phyloP scores from a whole-genome alignment of 805 yeast species.

The Naumovozyma dairenensis region DNA sequence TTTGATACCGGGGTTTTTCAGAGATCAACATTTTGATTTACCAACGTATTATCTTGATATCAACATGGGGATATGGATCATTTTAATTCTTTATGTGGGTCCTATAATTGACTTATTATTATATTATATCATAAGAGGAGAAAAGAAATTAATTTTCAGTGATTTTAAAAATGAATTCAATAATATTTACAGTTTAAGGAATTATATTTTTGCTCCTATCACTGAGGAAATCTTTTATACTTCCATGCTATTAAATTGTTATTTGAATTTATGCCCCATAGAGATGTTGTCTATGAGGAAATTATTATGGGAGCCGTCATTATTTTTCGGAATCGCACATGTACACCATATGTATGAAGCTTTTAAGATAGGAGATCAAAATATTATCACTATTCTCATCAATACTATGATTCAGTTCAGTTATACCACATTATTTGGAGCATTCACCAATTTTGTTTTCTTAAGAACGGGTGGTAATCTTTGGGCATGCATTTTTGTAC shows the following conservation, averaged over 20 bases:
- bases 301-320: slow-evolving; percentile 18
- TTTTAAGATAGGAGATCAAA: slow-evolving; percentile 11
- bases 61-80: slow-evolving; percentile 8
- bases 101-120: slow-evolving; percentile 17
- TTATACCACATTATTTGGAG: slow-evolving; percentile 28
- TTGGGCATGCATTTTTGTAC: slow-evolving; percentile 24
- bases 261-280: slow-evolving; percentile 7
- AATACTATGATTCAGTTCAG: slow-evolving; percentile 18
- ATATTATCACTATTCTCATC: slow-evolving; percentile 10
- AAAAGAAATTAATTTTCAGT: slow-evolving; percentile 4
- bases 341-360: slow-evolving; percentile 27
- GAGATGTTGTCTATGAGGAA: slow-evolving; percentile 4
- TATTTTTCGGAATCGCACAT: slow-evolving; percentile 29
- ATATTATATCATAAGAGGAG: slow-evolving; percentile 13
- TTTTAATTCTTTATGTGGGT: slow-evolving; percentile 19
- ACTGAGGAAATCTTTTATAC: slow-evolving; percentile 30
- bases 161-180: slow-evolving; percentile 13
- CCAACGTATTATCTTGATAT: slow-evolving; percentile 8
- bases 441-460: slow-evolving; percentile 24
- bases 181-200: slow-evolving; percentile 26
- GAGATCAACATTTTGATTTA: slow-evolving; percentile 10
- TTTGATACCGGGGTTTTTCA: slow-evolving; percentile 17
- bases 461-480: slow-evolving; percentile 24
- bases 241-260: slow-evolving; percentile 20
- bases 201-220: slow-evolving; percentile 27